Percentiles rank a stretch among this genome's conserved stretches.
Evolutionary conservation across 2,329 filamentous ascomycete species (phyloP).

Genomic region (Trichophyton verrucosum): DNA sequence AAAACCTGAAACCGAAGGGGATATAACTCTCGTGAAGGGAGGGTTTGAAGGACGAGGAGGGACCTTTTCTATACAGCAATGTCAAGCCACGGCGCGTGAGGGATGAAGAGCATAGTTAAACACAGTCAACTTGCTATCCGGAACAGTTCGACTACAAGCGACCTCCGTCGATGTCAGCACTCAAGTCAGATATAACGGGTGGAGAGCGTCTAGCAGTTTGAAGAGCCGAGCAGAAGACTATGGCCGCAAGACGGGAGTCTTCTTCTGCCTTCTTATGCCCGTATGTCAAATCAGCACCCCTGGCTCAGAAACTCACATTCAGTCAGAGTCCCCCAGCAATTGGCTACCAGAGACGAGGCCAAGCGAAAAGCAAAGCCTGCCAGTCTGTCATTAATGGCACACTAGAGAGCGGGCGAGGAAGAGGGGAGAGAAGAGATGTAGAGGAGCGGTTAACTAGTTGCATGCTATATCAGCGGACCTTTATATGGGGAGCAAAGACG

Average conservation of each 20-base stretch:
- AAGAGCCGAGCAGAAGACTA: neutral
- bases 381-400: neutral
- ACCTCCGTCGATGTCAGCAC: neutral
- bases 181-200: neutral
- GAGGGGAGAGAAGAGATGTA: neutral
- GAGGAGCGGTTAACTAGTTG: neutral
- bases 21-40: neutral
- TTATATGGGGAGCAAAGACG: neutral
- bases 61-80: neutral
- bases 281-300: neutral
- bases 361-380: neutral
- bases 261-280: neutral
- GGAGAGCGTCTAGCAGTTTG: neutral
- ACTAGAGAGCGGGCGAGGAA: neutral
- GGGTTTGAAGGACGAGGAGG: neutral
- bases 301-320: neutral
- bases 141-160: neutral
- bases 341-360: neutral
- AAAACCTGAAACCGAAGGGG: neutral
- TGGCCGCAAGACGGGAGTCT: neutral
- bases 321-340: neutral
- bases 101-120: neutral
- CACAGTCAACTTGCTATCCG: too few species aligned
- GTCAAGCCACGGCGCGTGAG: neutral
- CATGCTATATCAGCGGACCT: neutral